Evolutionary conservation across 805 yeast species (phyloP), one percentile per base, ranked within the genome.

Genomic region (Metschnikowia baotianmanensis): DNA sequence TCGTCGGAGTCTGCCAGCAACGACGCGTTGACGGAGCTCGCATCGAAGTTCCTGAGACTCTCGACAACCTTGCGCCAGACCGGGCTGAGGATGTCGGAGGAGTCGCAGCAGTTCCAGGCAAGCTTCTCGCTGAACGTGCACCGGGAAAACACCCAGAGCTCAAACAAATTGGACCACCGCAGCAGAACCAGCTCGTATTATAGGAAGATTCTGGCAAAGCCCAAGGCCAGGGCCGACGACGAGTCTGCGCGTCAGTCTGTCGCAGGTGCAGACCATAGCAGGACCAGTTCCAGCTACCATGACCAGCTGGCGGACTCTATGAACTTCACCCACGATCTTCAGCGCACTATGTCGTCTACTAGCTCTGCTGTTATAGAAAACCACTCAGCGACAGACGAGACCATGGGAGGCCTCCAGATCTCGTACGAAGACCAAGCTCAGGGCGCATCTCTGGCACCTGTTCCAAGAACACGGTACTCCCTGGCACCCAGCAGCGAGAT

Each of bases 61-160:
- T 63, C 71, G 1, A 44, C 57, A 34, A 67, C 74, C 1, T 48
- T 70, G 19, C 68, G 62, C 38, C 60, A 60, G 12, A 50, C 61
- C 3, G 51, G 53, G 24, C 43, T 43, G 38, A 38, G 39, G 10
- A 58, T 69, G 0, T 62, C 74, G 4, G 62, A 62, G n/a, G 73
- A 68, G 42, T 69, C 74, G 2, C 55, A 64, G 38, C 55, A 59
- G 29, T 70, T 70, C 44, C 63, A 67, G 58, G 58, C 51, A 34
- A 51, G 59, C 12, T 69, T 70, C 48, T 69, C 63, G 43, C 65
- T 65, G 45, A 69, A 70, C 42, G 65, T 65, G 13, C 58, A 62
- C 30, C 50, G 55, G 35, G 62, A 53, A 17, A 58, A 62, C 38
- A 41, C 51, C 28, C 34, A 21, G 10, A 31, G 24, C 13, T 15